Base-by-base conservation (phyloP, 2,329 filamentous ascomycete species). In the Ustulina deusta region DNA sequence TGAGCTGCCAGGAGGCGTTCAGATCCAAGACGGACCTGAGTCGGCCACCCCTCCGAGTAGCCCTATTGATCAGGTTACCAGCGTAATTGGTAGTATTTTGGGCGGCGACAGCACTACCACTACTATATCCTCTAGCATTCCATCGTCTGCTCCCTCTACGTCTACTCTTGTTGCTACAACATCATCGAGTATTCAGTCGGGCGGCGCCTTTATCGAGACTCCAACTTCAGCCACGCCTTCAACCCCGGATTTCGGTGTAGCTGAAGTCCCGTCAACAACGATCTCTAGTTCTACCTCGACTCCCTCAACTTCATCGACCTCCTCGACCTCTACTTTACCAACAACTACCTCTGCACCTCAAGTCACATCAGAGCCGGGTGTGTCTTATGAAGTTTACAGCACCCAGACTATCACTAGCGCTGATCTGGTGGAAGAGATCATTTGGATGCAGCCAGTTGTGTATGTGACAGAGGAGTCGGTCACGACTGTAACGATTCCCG, bases 1-100 rank as follows among this genome's bases (percentile, higher is more conserved):
- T 13, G 82, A 84, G 49, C 86, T 97, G 22, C 93, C 93, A 5
- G 93, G 93, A 49, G 85, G 87, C 66, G 79, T 89, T 22, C 68
- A 77, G 6, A 83, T 91, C 66, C 76, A 79, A 54, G 74, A 69
- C 38, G 75, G 75, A 11, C 75, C 75, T 15, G 55, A 77, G 66
- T 73, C 71, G 7, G 76, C 66, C 44, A 72, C 71, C n/a, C 58
- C 67, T 68, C 60, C 71, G 63, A 42, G 68, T 22, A 61, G 60
- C 10, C 48, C 66, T 5, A 49, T 71, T 27, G 70, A 69, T 20
- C 61, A 59, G 20, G 58, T 74, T 36, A 71, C 73, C n/a, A 72
- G 74, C 61, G 48, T 68, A 57, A 40, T 74, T 25, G 69, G 71
- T 36, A 57, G 59, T 48, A 42, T 73, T 22, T 38, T 73, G 25